Conservation (phyloP, 1,284 basidiomycete species). For the Rhodotorula sp. region DNA sequence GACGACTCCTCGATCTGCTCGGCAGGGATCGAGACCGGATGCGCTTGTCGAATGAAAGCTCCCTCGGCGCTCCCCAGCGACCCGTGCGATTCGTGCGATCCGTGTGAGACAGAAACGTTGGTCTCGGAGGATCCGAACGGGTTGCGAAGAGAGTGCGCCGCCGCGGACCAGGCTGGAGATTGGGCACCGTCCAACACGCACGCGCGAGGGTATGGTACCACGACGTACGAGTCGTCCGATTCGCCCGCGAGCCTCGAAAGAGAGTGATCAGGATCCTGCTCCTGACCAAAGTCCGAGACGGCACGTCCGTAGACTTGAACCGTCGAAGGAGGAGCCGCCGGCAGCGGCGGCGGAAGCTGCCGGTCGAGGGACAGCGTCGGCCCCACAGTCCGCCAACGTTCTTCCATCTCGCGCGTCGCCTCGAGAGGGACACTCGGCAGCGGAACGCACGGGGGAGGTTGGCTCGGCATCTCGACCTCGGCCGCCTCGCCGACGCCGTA, state of each 20-base stretch:
- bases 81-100: not conserved
- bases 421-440: constrained; percentile 13
- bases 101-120: not conserved
- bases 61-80: not conserved
- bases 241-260: no score
- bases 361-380: constrained; percentile 1
- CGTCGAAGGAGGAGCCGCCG: not conserved
- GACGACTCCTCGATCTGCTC: not conserved
- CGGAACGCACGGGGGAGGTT: constrained; percentile 13
- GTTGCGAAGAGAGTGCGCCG: constrained; percentile 10
- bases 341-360: not conserved
- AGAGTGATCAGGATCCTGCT: not conserved
- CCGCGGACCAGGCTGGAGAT: not conserved
- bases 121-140: constrained; percentile 4
- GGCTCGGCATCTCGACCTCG: not conserved
- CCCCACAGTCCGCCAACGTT: constrained; percentile 11
- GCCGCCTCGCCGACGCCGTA: constrained; percentile 7
- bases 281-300: not conserved
- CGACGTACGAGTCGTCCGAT: not conserved
- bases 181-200: not conserved
- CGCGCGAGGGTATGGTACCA: not conserved
- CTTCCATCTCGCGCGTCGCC: constrained; percentile 19
- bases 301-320: constrained; percentile 1
- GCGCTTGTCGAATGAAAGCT: not conserved
- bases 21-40: not conserved